These are phyloP conservation scores for Apiotrichum montevideense DNA, from an alignment of 1,284 basidiomycete species.

Conservation along the genomic window DNA sequence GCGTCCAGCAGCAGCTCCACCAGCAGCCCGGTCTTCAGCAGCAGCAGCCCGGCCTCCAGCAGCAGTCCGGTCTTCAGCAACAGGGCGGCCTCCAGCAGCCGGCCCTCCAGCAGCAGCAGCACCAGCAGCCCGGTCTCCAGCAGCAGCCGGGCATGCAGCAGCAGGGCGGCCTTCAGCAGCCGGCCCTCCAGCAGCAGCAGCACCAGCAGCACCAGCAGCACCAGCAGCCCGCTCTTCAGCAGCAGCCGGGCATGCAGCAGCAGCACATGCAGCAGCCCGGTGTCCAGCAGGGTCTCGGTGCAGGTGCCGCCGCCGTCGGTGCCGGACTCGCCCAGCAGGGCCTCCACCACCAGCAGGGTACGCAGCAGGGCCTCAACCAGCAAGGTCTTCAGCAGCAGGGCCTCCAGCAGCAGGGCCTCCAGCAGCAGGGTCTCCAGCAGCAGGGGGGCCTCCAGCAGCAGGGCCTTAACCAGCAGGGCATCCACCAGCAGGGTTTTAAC, in stretches of 20 bases:
- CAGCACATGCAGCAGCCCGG: not conserved
- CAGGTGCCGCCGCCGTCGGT: too few relatives aligned
- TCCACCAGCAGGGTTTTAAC: not conserved
- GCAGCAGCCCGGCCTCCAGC: not conserved
- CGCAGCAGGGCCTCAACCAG: slow-evolving; percentile 27
- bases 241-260: not conserved
- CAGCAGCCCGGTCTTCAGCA: slow-evolving; percentile 5
- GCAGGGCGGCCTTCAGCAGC: slow-evolving; percentile 20
- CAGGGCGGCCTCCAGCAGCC: slow-evolving; percentile 50
- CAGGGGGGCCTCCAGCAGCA: slow-evolving; percentile 29
- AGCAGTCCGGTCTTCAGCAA: slow-evolving; percentile 21
- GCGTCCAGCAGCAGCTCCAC: slow-evolving; percentile 25
- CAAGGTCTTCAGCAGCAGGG: slow-evolving; percentile 12
- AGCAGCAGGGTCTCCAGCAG: not conserved
- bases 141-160: slow-evolving; percentile 51
- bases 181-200: slow-evolving; percentile 25
- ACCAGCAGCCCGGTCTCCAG: slow-evolving; percentile 18
- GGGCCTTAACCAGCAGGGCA: not conserved
- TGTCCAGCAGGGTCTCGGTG: slow-evolving; percentile 12
- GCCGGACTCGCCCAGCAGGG: slow-evolving; percentile 24
- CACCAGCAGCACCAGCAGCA: not conserved
- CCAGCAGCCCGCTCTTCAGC: slow-evolving; percentile 11
- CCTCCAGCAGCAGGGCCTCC: not conserved
- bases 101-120: not conserved
- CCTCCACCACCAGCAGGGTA: slow-evolving; percentile 50